Conservation (phyloP, 2,329 filamentous ascomycete species). For the Clonostachys byssicola region DNA sequence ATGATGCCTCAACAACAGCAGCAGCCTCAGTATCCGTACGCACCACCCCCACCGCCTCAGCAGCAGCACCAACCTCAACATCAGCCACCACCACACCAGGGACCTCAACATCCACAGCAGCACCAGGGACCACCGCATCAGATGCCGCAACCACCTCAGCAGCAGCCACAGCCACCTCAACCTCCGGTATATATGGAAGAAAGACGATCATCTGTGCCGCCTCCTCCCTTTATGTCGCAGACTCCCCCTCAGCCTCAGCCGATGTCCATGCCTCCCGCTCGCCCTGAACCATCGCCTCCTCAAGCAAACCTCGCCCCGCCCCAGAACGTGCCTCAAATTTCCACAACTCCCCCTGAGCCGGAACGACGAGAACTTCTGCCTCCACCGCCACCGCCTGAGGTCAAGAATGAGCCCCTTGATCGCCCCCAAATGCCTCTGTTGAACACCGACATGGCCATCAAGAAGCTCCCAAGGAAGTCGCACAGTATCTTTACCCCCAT, state of each 20-base stretch:
- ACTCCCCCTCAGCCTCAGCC: slow-evolving; percentile 45
- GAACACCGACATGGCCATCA: slow-evolving; percentile 48
- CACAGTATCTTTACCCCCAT: slow-evolving; percentile 98
- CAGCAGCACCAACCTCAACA: slow-evolving; percentile 22
- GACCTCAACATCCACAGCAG: slow-evolving; percentile 22
- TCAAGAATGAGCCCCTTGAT: slow-evolving; percentile 42
- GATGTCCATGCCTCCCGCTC: slow-evolving; percentile 32
- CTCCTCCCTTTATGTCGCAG: slow-evolving; percentile 54
- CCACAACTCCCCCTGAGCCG: slow-evolving; percentile 46
- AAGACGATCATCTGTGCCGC: slow-evolving; percentile 69
- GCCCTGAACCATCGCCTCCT: slow-evolving; percentile 55
- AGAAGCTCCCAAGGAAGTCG: slow-evolving; percentile 70
- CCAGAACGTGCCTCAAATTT: slow-evolving; percentile 41
- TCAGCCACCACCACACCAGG: slow-evolving; percentile 12
- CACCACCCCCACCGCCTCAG: slow-evolving; percentile 8
- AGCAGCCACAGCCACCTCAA: slow-evolving; percentile 41
- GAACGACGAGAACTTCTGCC: slow-evolving; percentile 42
- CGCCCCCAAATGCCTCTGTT: slow-evolving; percentile 36
- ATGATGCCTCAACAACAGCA: slow-evolving; percentile 33
- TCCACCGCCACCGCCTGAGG: slow-evolving; percentile 46
- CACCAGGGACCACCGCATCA: slow-evolving; percentile 25
- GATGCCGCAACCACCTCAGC: slow-evolving; percentile 24
- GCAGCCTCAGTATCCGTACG: slow-evolving; percentile 25
- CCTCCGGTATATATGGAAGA: slow-evolving; percentile 64
- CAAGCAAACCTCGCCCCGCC: slow-evolving; percentile 50